Conservation (phyloP, 768 basidiomycete species). For the Tylopilus cervinicoccineus region DNA sequence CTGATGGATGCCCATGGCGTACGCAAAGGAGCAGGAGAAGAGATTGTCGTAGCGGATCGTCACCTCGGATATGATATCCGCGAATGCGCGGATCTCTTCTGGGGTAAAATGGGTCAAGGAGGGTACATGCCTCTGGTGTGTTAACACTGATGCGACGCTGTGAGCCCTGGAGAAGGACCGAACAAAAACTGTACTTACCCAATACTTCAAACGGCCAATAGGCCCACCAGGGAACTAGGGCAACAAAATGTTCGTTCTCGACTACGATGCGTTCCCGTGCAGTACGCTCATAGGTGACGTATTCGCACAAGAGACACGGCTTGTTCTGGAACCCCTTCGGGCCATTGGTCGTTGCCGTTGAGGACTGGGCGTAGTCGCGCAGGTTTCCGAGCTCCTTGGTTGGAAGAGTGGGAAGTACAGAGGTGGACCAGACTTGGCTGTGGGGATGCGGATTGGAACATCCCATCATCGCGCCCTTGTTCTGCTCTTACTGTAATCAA, state of each 20-base stretch:
- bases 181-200: conserved; percentile 34
- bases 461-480: conserved; percentile 93
- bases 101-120: conserved; percentile 57
- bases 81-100: conserved; percentile 61
- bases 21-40: conserved; percentile 85
- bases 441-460: conserved; percentile 95
- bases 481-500: conserved; percentile 40
- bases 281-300: conserved; percentile 63
- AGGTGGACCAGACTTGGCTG: conserved; percentile 85
- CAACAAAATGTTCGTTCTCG: conserved; percentile 74
- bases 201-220: conserved; percentile 89
- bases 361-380: conserved; percentile 40
- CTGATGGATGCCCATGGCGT: conserved; percentile 95
- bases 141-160: conserved; percentile 49
- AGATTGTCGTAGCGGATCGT: conserved; percentile 74
- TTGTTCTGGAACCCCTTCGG: conserved; percentile 54
- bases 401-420: conserved; percentile 65
- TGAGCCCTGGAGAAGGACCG: conserved; percentile 1
- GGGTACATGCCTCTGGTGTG: conserved; percentile 74
- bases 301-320: conserved; percentile 77
- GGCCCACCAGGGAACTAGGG: conserved; percentile 93
- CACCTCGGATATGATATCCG: conserved; percentile 59
- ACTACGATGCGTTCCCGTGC: conserved; percentile 60
- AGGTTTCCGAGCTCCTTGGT: conserved; percentile 62
- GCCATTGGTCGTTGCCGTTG: conserved; percentile 36